Conservation (phyloP, 2,329 filamentous ascomycete genomes). For the Berkeleyomyces rouxiae region DNA sequence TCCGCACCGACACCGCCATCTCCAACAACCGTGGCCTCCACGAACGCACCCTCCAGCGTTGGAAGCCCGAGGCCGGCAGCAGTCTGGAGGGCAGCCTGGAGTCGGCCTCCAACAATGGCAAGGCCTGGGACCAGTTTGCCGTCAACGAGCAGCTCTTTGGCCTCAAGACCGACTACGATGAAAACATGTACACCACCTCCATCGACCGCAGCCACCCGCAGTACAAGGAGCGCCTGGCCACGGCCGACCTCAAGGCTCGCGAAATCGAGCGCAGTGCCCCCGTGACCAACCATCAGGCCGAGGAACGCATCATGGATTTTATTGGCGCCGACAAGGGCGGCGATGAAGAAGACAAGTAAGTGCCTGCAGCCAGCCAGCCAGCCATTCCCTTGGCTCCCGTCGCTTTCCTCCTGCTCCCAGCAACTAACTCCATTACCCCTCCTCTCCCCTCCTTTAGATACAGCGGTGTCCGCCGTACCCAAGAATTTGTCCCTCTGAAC, state of each 20-base stretch:
- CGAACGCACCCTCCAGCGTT: constrained; percentile 65
- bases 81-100: constrained; percentile 60
- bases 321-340: constrained; percentile 48
- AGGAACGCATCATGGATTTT: constrained; percentile 65
- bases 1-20: constrained; percentile 80
- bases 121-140: constrained; percentile 82
- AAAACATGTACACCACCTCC: constrained; percentile 82
- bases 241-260: constrained; percentile 67
- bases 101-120: constrained; percentile 22
- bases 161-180: constrained; percentile 76
- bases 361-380: constrained; percentile 8
- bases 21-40: constrained; percentile 53
- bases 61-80: constrained; percentile 48
- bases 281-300: constrained; percentile 67
- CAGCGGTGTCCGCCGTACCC: constrained; percentile 71
- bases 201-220: constrained; percentile 74
- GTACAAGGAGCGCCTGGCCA: constrained; percentile 61
- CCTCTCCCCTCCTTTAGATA: constrained; percentile 39
- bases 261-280: constrained; percentile 71
- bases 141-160: constrained; percentile 80
- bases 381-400: not conserved
- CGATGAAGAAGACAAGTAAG: constrained; percentile 86
- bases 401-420: not conserved
- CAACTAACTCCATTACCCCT: not conserved
- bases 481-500: constrained; percentile 43